Evolutionary conservation across 2,329 filamentous ascomycete species (phyloP).

Genomic region (Ophiostoma perfectum): DNA sequence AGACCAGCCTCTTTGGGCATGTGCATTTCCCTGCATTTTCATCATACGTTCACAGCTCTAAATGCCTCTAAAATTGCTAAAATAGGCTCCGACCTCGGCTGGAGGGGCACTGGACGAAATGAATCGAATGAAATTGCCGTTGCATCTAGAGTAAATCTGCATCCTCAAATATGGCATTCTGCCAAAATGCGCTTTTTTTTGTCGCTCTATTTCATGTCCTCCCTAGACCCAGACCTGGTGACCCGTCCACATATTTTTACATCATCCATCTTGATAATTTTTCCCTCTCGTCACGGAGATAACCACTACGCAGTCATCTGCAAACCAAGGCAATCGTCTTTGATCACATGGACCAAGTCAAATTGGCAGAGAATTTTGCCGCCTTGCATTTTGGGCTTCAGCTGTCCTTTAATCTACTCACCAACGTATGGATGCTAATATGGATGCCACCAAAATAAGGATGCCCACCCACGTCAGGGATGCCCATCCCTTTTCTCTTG

Average conservation of each 20-base stretch:
- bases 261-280: neutral
- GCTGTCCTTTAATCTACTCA: no score
- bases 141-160: neutral
- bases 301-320: neutral
- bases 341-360: neutral
- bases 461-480: neutral
- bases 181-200: neutral
- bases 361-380: neutral
- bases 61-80: neutral
- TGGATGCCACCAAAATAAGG: no score
- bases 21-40: neutral
- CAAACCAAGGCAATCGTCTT: no score
- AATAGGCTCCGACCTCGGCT: slow-evolving; percentile 6
- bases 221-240: no score
- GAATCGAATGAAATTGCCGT: neutral
- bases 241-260: neutral
- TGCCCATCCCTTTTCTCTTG: neutral
- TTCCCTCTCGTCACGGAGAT: slow-evolving; percentile 1
- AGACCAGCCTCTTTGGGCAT: neutral
- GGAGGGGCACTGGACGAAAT: neutral
- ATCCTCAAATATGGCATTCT: slow-evolving; percentile 8
- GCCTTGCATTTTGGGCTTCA: no score
- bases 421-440: no score
- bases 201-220: neutral
- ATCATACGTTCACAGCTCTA: no score